Base-by-base conservation (phyloP, 306 rosid genomes). In the Cucurbita ficifolia region DNA sequence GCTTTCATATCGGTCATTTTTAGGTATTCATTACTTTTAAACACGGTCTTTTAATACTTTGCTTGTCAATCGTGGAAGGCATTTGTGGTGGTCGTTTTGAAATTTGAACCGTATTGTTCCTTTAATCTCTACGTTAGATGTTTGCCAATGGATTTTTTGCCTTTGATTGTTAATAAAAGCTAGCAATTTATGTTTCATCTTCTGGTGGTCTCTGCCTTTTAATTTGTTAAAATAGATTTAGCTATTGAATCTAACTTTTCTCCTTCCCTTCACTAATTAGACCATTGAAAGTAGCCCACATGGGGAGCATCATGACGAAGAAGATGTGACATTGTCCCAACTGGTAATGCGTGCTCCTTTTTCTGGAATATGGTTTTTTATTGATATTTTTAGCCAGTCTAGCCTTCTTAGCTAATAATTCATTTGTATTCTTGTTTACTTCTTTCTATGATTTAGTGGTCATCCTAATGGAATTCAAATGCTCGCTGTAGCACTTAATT, bases 281-380 rank as follows among this genome's bases (percentile, higher is more conserved):
- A 91, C 92, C 76, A 74, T 91, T 74, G 97, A 91, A 88, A 87
- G 97, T 86, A 91, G 92, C 79, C 75, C 86, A 10, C 81, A 71
- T 52, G 96, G 89, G 82, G 97, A 83, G 82, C 67, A 85, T 76
- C 79, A 70, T 53, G 88, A 75, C 73, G 92, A 91, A 79, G 97
- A 90, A 84, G 92, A 91, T 80, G 96, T 91, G 76, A 77, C 82
- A 49, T 84, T 91, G 83, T 87, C 90, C 80, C 97, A 87, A 77
- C 77, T 91, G 97, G 97, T 91, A 88, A 75, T 50, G 18, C 55
- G 43, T 51, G 40, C 7, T 22, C 70, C 17, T 56, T 40, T 16
- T 59, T 75, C 78, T 77, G 21, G 35, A 57, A 55, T 76, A 38
- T 60, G 75, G 55, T 57, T 72, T 38, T 56, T 18, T 57, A 22